These are phyloP conservation scores for Penicillium desertorum DNA, from an alignment of 495 filamentous ascomycete genomes.

Conservation along the genomic window DNA sequence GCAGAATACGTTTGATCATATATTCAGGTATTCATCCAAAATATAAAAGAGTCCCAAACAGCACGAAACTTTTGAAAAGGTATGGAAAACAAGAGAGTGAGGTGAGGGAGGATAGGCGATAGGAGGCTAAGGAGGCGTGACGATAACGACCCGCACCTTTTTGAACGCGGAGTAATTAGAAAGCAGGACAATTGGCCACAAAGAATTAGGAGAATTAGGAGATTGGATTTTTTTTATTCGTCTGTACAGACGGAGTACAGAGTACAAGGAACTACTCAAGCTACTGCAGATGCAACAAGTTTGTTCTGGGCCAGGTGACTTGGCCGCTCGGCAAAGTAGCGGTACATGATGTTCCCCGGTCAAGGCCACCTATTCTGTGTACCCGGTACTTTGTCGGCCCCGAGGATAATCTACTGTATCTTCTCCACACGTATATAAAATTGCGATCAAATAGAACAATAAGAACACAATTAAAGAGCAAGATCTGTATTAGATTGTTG, in stretches of 20 bases:
- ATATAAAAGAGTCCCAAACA: background rate
- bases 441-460: background rate
- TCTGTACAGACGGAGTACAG: background rate
- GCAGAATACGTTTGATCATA: slow-evolving; percentile 10
- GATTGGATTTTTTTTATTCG: background rate
- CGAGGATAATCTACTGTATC: background rate
- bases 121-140: slow-evolving; percentile 23
- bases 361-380: slow-evolving; percentile 8
- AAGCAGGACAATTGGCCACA: background rate
- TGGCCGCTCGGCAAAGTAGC: slow-evolving; percentile 27
- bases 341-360: slow-evolving; percentile 25
- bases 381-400: slow-evolving; percentile 13
- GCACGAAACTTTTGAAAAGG: background rate
- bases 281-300: slow-evolving; percentile 2
- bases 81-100: slow-evolving; percentile 10
- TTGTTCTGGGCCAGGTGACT: slow-evolving; percentile 28
- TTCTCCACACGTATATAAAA: background rate
- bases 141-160: slow-evolving; percentile 28
- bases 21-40: slow-evolving; percentile 5
- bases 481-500: slow-evolving; percentile 6
- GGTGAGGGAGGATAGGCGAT: slow-evolving; percentile 19
- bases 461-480: background rate
- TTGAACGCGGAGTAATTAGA: slow-evolving; percentile 4
- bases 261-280: slow-evolving; percentile 7
- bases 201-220: background rate